phyloP scores from a whole-genome alignment of 805 yeast species.

The Wickerhamiella galacta region DNA sequence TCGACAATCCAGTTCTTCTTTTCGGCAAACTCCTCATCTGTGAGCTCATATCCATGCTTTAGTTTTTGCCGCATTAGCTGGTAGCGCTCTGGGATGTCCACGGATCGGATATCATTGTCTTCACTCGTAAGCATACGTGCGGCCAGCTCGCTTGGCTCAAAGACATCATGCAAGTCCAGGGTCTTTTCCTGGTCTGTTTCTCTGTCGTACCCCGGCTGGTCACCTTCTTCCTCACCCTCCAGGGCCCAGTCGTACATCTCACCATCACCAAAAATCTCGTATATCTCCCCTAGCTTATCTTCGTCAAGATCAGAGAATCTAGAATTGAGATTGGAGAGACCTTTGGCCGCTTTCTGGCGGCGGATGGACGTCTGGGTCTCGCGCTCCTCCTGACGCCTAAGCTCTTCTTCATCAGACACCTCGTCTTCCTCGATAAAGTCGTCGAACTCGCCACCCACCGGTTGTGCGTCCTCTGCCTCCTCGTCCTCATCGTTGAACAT shows the following conservation, averaged over 20 bases:
- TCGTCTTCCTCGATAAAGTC: constrained; percentile 97
- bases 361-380: constrained; percentile 19
- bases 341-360: constrained; percentile 5
- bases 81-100: constrained; percentile 84
- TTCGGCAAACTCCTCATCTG: constrained; percentile 46
- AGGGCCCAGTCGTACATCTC: constrained; percentile 96
- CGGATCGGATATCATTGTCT: constrained; percentile 72
- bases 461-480: constrained; percentile 24
- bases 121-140: constrained; percentile 83
- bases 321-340: constrained; percentile 12
- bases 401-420: constrained; percentile 67
- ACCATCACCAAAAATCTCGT: constrained; percentile 93
- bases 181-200: constrained; percentile 25
- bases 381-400: constrained; percentile 35
- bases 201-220: constrained; percentile 5
- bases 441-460: constrained; percentile 64
- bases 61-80: constrained; percentile 60
- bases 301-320: constrained; percentile 45
- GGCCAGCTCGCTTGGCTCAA: constrained; percentile 84
- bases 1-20: constrained; percentile 76
- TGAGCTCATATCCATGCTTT: constrained; percentile 45
- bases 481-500: constrained; percentile 51
- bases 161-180: constrained; percentile 65
- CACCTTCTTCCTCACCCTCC: constrained; percentile 60
- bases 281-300: constrained; percentile 81